A percentile compares a stretch with the other conserved stretches of the same genome.
phyloP scores from a whole-genome alignment of 495 filamentous ascomycete species.

The Talaromyces stipitatus region DNA sequence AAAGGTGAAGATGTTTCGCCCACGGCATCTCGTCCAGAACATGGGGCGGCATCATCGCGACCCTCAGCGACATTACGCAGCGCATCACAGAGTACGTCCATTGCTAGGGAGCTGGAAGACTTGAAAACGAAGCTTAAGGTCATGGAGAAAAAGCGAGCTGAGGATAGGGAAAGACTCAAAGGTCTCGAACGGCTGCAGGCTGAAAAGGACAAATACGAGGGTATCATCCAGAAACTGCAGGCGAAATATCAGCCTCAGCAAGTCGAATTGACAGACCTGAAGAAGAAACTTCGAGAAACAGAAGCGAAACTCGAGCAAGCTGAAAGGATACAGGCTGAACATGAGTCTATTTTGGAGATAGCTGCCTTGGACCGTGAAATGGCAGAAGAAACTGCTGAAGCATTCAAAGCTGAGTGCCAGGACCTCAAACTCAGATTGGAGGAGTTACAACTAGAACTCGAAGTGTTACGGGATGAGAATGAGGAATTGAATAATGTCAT shows the following conservation, averaged over 20 bases:
- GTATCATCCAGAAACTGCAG: conserved; percentile 86
- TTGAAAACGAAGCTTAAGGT: conserved; percentile 70
- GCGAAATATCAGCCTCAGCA: conserved; percentile 83
- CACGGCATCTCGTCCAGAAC: not conserved
- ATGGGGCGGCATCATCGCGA: not conserved
- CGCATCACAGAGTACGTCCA: conserved; percentile 25
- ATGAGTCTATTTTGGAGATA: conserved; percentile 80
- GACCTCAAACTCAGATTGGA: conserved; percentile 64
- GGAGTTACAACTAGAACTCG: conserved; percentile 80
- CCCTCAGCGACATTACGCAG: conserved; percentile 9
- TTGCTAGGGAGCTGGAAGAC: conserved; percentile 65
- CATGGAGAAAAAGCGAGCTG: conserved; percentile 72
- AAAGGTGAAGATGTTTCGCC: conserved; percentile 10
- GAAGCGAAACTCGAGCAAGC: conserved; percentile 59
- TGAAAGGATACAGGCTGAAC: conserved; percentile 67
- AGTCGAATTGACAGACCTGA: conserved; percentile 68
- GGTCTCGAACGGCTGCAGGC: conserved; percentile 64
- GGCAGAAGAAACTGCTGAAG: conserved; percentile 88
- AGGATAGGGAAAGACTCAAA: conserved; percentile 86
- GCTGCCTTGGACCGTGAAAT: conserved; percentile 87
- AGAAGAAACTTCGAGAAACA: conserved; percentile 68
- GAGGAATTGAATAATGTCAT: conserved; percentile 73
- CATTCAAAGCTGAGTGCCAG: conserved; percentile 73
- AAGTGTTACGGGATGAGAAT: conserved; percentile 83
- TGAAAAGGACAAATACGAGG: conserved; percentile 80